Evolutionary conservation across 805 yeast genomes (phyloP).

Genomic region (Myxozyma monticola): DNA sequence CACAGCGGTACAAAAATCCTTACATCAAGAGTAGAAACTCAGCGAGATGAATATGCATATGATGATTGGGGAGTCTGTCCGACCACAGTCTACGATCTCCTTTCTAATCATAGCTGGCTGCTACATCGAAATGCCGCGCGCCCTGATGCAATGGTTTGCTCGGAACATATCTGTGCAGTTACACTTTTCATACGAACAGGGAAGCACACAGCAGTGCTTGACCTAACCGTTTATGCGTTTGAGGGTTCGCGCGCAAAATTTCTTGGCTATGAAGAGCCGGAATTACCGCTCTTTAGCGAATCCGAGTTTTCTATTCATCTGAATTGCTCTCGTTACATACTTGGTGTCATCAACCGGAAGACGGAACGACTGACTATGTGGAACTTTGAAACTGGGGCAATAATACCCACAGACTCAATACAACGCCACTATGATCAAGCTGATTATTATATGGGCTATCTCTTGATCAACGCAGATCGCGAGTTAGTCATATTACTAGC

Average conservation of each 20-base stretch:
- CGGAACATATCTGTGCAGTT: constrained; percentile 29
- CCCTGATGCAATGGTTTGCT: constrained; percentile 27
- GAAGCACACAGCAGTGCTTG: constrained; percentile 26
- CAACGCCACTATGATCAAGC: not conserved
- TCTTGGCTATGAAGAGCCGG: no score
- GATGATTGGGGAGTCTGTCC: constrained; percentile 21
- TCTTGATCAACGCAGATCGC: constrained; percentile 21
- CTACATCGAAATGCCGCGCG: constrained; percentile 28
- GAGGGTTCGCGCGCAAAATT: constrained; percentile 25
- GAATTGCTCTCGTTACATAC: constrained; percentile 18
- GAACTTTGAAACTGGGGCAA: constrained; percentile 23
- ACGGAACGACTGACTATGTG: constrained; percentile 26
- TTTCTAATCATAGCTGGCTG: constrained; percentile 25
- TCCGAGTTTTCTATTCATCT: no score
- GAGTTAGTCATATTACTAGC: constrained; percentile 15
- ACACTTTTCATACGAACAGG: constrained; percentile 21
- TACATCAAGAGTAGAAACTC: no score
- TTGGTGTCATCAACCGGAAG: constrained; percentile 23
- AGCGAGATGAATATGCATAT: constrained; percentile 26
- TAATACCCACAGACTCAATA: constrained; percentile 17
- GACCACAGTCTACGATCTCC: constrained; percentile 26
- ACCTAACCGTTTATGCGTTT: constrained; percentile 25
- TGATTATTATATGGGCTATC: constrained; percentile 2
- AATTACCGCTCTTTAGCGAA: no score
- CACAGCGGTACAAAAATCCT: no score